phyloP scores from a whole-genome alignment of 2,329 filamentous ascomycete genomes.

The Rutstroemia sp. region DNA sequence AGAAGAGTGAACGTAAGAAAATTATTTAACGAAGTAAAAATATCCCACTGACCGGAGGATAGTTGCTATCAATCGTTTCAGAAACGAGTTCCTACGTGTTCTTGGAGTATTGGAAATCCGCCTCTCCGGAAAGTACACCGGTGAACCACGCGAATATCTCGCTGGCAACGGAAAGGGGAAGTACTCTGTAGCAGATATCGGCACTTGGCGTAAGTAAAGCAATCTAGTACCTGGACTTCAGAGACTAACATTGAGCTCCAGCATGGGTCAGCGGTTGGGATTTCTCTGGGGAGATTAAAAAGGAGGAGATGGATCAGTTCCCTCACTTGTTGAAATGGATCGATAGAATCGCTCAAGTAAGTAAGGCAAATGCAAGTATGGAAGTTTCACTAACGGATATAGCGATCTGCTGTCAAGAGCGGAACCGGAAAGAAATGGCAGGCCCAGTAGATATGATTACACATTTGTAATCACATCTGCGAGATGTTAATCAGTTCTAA shows the following conservation, averaged over 20 bases:
- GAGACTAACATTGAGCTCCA: background rate
- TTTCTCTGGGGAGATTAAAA: slow-evolving; percentile 33
- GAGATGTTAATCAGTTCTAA: no score
- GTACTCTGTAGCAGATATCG: slow-evolving; percentile 46
- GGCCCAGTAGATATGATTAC: background rate
- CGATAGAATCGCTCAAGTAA: slow-evolving; percentile 38
- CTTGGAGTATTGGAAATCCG: slow-evolving; percentile 49
- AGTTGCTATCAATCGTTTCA: slow-evolving; percentile 43
- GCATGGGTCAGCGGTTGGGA: slow-evolving; percentile 40
- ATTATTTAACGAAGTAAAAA: background rate
- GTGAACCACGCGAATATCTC: slow-evolving; percentile 41
- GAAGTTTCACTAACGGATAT: background rate
- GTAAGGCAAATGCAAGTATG: background rate
- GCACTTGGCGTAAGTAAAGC: slow-evolving; percentile 33
- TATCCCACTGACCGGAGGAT: background rate
- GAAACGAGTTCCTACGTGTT: slow-evolving; percentile 43
- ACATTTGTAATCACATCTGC: no score
- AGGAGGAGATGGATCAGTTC: slow-evolving; percentile 42
- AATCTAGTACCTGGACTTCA: background rate
- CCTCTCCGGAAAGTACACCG: slow-evolving; percentile 43
- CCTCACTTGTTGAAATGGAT: slow-evolving; percentile 46
- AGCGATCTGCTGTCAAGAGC: slow-evolving; percentile 15
- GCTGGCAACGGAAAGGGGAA: slow-evolving; percentile 47
- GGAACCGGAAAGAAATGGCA: slow-evolving; percentile 24
- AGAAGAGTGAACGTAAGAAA: background rate